Evolutionary conservation across 345 rosid species (phyloP).

Genomic region (Boechera stricta): DNA sequence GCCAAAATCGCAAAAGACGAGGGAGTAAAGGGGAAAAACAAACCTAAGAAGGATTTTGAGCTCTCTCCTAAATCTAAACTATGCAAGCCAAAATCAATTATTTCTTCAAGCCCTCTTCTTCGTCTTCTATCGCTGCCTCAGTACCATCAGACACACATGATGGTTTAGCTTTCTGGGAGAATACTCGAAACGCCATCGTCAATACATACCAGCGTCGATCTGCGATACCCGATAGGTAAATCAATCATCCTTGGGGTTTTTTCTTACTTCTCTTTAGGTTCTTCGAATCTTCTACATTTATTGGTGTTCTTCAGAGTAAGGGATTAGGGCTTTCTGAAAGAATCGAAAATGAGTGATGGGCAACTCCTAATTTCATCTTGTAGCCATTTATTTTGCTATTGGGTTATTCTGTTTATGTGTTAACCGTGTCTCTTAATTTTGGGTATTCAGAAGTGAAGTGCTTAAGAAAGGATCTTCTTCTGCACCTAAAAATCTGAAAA

Average conservation of each 20-base stretch:
- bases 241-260: not conserved
- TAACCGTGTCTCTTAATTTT: not conserved
- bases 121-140: slow-evolving; percentile 25
- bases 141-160: slow-evolving; percentile 44
- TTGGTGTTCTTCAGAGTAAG: not conserved
- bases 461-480: slow-evolving; percentile 27
- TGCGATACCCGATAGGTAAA: slow-evolving; percentile 49
- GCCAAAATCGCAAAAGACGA: slow-evolving; percentile 36
- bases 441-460: slow-evolving; percentile 33
- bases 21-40: not conserved
- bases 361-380: too few species aligned
- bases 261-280: not conserved
- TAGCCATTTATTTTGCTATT: not conserved
- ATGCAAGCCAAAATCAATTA: slow-evolving; percentile 83
- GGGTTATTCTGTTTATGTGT: not conserved
- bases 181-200: slow-evolving; percentile 44
- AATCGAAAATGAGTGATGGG: not conserved
- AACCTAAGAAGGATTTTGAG: not conserved
- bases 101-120: slow-evolving; percentile 66
- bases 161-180: slow-evolving; percentile 54
- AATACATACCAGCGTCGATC: slow-evolving; percentile 62
- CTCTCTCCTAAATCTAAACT: not conserved
- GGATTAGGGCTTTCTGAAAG: not conserved
- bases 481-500: slow-evolving; percentile 51
- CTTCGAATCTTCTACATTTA: slow-evolving; percentile 8